Base-by-base conservation (phyloP, 352 stramenopile species). In the Thraustochytrium sp. region DNA sequence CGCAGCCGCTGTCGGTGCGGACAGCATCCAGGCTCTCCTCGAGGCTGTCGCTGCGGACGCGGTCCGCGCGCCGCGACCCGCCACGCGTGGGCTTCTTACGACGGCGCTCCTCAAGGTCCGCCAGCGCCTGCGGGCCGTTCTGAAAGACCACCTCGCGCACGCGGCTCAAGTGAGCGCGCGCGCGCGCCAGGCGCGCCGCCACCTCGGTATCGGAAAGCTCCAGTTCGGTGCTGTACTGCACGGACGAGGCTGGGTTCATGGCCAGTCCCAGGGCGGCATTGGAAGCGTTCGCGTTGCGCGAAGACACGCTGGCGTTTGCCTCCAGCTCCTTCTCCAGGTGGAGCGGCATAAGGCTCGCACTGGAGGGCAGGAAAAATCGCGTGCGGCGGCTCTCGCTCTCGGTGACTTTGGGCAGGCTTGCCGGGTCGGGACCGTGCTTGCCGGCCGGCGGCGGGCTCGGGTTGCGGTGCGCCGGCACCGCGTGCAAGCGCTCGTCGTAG, bases 361-460 rank as follows among this genome's bases (percentile, higher is more conserved):
- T 77, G 9, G 40, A 54, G 16, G 65, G 65, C 16, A 77, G 31
- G 26, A 72, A 72, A 72, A 77, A 77, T 21, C 65, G 49, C 26
- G 65, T 72, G 26, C 37, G 63, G 16, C 2, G 18, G n/a, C n/a
- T 29, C 23, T 68, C 59, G 31, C 23, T 18, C n/a, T 53, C 21
- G 31, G 59, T 26, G n/a, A n/a, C n/a, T n/a, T n/a, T n/a, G n/a
- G n/a, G n/a, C n/a, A 29, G 59, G n/a, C 59, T 68, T n/a, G n/a
- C 59, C 31, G n/a, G 23, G n/a, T 16, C 34, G n/a, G 59, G n/a
- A n/a, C n/a, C n/a, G n/a, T n/a, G n/a, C n/a, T n/a, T n/a, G n/a
- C n/a, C n/a, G n/a, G n/a, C n/a, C n/a, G n/a, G n/a, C n/a, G n/a
- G n/a, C n/a, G n/a, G 34, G 13, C 21, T 23, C 31, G 21, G 16